Evolutionary conservation across 108 stramenopile genomes (phyloP).

Genomic region (Thalassiosira profunda): DNA sequence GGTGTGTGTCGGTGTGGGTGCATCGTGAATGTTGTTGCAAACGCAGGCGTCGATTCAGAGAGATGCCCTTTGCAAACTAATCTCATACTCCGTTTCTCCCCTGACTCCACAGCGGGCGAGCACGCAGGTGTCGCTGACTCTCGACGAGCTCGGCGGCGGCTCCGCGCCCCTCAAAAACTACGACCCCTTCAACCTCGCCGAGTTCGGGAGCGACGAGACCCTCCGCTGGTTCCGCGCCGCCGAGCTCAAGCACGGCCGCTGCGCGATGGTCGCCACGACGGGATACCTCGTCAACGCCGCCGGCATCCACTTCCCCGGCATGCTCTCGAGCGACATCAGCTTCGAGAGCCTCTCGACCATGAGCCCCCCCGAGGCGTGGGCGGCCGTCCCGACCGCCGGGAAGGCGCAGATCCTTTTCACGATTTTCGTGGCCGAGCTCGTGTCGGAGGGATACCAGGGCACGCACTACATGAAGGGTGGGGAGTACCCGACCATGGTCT

Average conservation of each 20-base stretch:
- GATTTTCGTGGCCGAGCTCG: slow-evolving; percentile 80
- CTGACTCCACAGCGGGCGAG: slow-evolving; percentile 21
- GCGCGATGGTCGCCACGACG: slow-evolving; percentile 87
- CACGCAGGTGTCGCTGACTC: slow-evolving; percentile 52
- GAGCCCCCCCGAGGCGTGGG: slow-evolving; percentile 89
- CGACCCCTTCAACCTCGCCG: slow-evolving; percentile 76
- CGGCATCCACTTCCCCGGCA: slow-evolving; percentile 86
- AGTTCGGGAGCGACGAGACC: slow-evolving; percentile 71
- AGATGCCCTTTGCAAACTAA: no score
- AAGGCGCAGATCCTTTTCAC: slow-evolving; percentile 86
- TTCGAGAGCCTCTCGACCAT: slow-evolving; percentile 78
- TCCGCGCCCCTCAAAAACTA: slow-evolving; percentile 71
- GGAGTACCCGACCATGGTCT: slow-evolving; percentile 73
- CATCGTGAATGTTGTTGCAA: no score
- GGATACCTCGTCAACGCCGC: slow-evolving; percentile 81
- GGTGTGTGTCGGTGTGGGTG: no score
- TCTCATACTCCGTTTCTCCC: slow-evolving; percentile 6
- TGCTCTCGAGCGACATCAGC: slow-evolving; percentile 63
- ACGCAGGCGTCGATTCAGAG: no score
- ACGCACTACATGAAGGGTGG: slow-evolving; percentile 92
- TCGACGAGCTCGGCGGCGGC: slow-evolving; percentile 68
- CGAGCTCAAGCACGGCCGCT: slow-evolving; percentile 88
- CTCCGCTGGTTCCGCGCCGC: slow-evolving; percentile 86
- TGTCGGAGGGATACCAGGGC: slow-evolving; percentile 62
- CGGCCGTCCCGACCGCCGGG: slow-evolving; percentile 79